A percentile compares a stretch with the other conserved stretches of the same genome.
These are phyloP conservation scores for Eucalyptus sideroxylon DNA, from an alignment of 345 rosid genomes.

Conservation along the genomic window DNA sequence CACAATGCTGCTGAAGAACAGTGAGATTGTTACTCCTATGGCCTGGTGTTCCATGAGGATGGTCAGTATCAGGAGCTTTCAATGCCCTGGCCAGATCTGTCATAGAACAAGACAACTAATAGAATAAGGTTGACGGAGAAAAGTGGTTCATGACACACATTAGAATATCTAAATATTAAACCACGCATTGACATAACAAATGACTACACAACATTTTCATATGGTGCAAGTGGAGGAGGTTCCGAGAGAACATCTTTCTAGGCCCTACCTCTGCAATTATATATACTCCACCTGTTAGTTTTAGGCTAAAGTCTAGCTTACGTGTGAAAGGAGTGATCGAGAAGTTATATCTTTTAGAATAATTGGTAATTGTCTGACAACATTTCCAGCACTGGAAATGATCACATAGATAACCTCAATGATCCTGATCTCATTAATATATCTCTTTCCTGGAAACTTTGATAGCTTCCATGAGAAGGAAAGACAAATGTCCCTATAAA, in stretches of 20 bases:
- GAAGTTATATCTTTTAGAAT: background rate
- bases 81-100: constrained; percentile 74
- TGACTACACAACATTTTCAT: background rate
- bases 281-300: background rate
- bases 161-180: background rate
- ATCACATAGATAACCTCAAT: background rate
- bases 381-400: background rate
- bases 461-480: background rate
- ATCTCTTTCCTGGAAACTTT: background rate
- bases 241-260: background rate
- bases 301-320: background rate
- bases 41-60: constrained; percentile 57
- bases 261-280: background rate
- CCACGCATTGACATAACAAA: background rate
- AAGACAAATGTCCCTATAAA: background rate
- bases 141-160: background rate
- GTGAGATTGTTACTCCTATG: constrained; percentile 33
- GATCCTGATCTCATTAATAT: background rate
- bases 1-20: constrained; percentile 85
- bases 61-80: constrained; percentile 52
- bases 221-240: background rate
- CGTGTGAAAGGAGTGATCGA: background rate
- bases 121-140: background rate
- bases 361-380: background rate
- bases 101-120: background rate